Evolutionary conservation across 257 asterid species (phyloP), one percentile per base, ranked within the genome.

Genomic region (Thymus mandschuricus): DNA sequence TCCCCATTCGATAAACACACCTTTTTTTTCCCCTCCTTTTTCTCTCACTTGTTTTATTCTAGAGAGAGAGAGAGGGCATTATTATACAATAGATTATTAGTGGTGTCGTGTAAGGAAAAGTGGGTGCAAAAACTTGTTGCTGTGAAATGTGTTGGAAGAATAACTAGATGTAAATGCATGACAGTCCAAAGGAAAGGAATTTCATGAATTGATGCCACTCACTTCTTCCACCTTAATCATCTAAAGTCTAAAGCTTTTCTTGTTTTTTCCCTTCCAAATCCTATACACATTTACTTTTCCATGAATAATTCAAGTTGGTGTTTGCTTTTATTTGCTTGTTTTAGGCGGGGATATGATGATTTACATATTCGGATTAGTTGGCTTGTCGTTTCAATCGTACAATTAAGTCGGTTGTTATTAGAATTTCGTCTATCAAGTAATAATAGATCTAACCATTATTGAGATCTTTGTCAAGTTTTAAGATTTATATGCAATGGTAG

Each of bases 81-180:
- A 38, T 38, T 3, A 38, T 38, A 44, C 12, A 44, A 82, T 60
- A 68, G 79, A 70, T 21, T 21, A 76, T 45, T 67, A 76, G 86
- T 79, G 86, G 73, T 79, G 74, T 86, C 81, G 45, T 84, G 87
- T 50, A 69, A 71, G 84, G 81, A 30, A 88, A 84, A 86, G 86
- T 79, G 86, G 86, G 82, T 35, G 76, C 84, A 82, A 75, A 64
- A 57, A 38, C 28, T 76, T 77, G 76, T 74, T 75, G 78, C 74
- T 51, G 31, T 69, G 70, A 67, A 77, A 69, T 51, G 76, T 66
- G 64, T 74, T 74, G 62, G 68, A 12, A 60, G 52, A 30, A 43
- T 62, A 75, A 44, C 10, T 44, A 49, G 4, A 8, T 65, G 77
- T 68, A 75, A 79, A 86, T 86, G 95, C 91, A 82, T 86, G 95